These are phyloP conservation scores for Lactarius psammicola DNA, from an alignment of 768 basidiomycete genomes.

Conservation along the genomic window DNA sequence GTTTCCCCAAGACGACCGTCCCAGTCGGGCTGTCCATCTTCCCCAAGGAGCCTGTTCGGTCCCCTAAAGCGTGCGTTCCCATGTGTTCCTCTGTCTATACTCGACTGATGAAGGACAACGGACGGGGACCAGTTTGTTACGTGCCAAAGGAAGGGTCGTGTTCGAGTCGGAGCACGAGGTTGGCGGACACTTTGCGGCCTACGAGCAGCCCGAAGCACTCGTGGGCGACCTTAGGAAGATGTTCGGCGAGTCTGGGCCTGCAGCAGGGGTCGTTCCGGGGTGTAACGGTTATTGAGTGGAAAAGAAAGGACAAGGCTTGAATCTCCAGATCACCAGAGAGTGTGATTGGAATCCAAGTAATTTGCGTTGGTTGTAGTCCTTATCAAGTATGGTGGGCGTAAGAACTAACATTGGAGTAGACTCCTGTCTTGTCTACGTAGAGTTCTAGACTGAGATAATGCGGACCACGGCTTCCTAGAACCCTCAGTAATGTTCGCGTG, in stretches of 20 bases:
- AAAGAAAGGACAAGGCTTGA: not conserved
- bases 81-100: no score
- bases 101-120: not conserved
- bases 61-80: no score
- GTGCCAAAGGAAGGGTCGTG: conserved; percentile 41
- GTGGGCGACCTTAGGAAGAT: conserved; percentile 52
- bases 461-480: no score
- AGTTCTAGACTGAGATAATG: no score
- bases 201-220: conserved; percentile 49
- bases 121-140: conserved; percentile 19
- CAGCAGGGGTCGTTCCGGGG: conserved; percentile 36
- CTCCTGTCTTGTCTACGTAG: conserved; percentile 3
- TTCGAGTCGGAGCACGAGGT: conserved; percentile 47
- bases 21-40: no score
- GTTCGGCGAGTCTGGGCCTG: conserved; percentile 53
- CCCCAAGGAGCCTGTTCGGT: no score
- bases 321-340: not conserved
- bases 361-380: no score
- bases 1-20: no score
- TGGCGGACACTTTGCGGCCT: conserved; percentile 44
- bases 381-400: no score
- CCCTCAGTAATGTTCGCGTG: no score
- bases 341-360: not conserved
- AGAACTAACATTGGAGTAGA: no score
- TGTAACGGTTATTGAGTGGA: conserved; percentile 33